phyloP scores from a whole-genome alignment of 139 green algal species.

The Tetraselmis chui region DNA sequence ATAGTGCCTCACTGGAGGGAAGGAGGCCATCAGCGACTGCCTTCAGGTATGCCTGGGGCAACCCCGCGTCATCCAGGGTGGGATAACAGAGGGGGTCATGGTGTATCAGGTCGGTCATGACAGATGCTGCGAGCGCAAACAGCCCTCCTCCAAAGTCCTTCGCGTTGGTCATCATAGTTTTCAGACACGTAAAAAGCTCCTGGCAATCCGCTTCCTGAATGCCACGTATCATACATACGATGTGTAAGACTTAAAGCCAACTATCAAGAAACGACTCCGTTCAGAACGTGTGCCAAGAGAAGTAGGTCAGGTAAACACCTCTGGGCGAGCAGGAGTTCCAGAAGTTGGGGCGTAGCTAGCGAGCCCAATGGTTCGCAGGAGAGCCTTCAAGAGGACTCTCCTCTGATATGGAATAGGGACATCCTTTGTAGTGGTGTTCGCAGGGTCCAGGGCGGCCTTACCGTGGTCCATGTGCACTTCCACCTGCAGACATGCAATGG shows the following conservation, averaged over 20 bases:
- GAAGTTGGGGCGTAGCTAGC: conserved; percentile 61
- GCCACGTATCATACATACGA: too few species aligned
- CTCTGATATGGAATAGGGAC: conserved; percentile 31
- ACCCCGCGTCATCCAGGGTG: conserved; percentile 59
- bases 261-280: too few species aligned
- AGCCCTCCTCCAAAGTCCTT: conserved; percentile 79
- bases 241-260: too few species aligned
- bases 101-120: conserved; percentile 87
- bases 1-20: conserved; percentile 68
- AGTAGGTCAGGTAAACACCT: conserved; percentile 15
- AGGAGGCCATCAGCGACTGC: conserved; percentile 52
- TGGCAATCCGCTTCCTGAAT: conserved; percentile 16
- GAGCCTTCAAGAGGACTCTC: conserved; percentile 78
- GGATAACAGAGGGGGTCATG: conserved; percentile 83
- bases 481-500: too few species aligned
- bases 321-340: conserved; percentile 24
- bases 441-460: not conserved
- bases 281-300: too few species aligned
- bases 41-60: conserved; percentile 73
- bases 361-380: conserved; percentile 77
- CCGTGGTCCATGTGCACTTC: conserved; percentile 5
- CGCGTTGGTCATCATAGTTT: conserved; percentile 54
- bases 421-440: not conserved
- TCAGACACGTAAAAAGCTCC: conserved; percentile 49
- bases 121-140: conserved; percentile 76